phyloP scores from a whole-genome alignment of 1,284 basidiomycete genomes.

The Puccinia coronata region DNA sequence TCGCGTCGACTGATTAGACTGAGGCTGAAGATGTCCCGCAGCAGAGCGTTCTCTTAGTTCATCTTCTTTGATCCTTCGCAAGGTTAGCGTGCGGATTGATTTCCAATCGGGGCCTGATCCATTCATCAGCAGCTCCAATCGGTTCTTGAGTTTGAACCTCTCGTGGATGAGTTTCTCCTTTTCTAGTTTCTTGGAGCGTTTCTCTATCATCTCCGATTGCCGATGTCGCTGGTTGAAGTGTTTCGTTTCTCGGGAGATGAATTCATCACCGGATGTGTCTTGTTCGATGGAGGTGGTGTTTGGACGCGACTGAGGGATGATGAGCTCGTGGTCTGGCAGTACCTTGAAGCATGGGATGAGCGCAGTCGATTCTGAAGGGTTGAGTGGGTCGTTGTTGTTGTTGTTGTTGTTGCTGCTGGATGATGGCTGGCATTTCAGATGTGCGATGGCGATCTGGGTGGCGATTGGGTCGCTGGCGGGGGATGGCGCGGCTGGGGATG shows the following conservation, averaged over 20 bases:
- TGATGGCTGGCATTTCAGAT: constrained; percentile 44
- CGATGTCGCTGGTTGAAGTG: constrained; percentile 54
- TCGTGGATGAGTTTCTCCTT: constrained; percentile 56
- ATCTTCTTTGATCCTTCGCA: constrained; percentile 48
- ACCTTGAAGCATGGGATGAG: constrained; percentile 21
- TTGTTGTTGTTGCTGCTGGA: neutral
- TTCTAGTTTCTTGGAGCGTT: constrained; percentile 54
- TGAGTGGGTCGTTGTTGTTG: neutral
- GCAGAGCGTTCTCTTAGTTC: constrained; percentile 13
- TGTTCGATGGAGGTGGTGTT: neutral
- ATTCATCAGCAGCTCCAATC: constrained; percentile 30
- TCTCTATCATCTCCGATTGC: constrained; percentile 56
- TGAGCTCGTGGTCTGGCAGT: constrained; percentile 32
- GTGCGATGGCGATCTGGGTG: constrained; percentile 28
- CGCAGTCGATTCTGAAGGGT: neutral
- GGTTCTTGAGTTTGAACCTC: constrained; percentile 49
- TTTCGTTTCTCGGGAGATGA: constrained; percentile 19
- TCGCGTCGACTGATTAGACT: constrained; percentile 18
- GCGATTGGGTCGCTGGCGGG: constrained; percentile 15
- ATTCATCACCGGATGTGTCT: neutral
- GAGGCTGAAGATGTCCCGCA: neutral
- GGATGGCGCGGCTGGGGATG: neutral
- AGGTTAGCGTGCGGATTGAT: constrained; percentile 16
- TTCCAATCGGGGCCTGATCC: constrained; percentile 45
- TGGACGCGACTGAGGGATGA: neutral